These are phyloP conservation scores for Extremus antarcticus DNA, from an alignment of 495 filamentous ascomycete genomes.

Conservation along the genomic window DNA sequence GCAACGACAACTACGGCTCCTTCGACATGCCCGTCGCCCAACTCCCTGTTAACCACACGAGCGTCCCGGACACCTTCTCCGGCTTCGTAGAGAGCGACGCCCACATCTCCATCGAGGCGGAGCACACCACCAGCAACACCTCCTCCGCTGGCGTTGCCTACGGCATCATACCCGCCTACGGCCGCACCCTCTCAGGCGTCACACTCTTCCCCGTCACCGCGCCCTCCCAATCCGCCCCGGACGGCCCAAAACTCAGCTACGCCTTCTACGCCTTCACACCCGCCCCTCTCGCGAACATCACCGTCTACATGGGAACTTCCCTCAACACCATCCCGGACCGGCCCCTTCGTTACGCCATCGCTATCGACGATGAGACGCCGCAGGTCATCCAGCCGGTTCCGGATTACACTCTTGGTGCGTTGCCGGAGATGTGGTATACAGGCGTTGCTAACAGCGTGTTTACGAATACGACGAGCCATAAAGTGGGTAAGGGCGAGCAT, in stretches of 20 bases:
- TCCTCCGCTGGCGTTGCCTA: slow-evolving; percentile 37
- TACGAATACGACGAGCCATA: slow-evolving; percentile 43
- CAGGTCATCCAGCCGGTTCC: slow-evolving; percentile 44
- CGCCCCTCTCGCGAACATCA: slow-evolving; percentile 40
- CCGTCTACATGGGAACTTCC: slow-evolving; percentile 47
- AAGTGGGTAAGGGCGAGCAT: slow-evolving; percentile 40
- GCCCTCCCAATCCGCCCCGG: slow-evolving; percentile 35
- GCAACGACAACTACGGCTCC: slow-evolving; percentile 44
- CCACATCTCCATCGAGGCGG: slow-evolving; percentile 49
- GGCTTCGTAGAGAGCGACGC: slow-evolving; percentile 58
- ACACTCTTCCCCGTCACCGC: slow-evolving; percentile 45
- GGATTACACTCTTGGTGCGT: slow-evolving; percentile 34
- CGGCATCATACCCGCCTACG: slow-evolving; percentile 42
- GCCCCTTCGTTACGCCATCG: slow-evolving; percentile 50
- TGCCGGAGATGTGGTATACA: slow-evolving; percentile 45
- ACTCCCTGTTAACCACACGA: slow-evolving; percentile 47
- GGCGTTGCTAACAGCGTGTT: slow-evolving; percentile 54
- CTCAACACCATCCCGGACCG: slow-evolving; percentile 50
- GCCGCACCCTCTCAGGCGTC: slow-evolving; percentile 47
- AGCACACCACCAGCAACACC: slow-evolving; percentile 39
- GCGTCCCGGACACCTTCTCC: slow-evolving; percentile 43
- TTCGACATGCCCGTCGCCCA: slow-evolving; percentile 42
- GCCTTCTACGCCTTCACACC: slow-evolving; percentile 52
- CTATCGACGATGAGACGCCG: slow-evolving; percentile 37
- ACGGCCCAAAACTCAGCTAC: slow-evolving; percentile 51